Evolutionary conservation across 371 early-diverging fungal species (phyloP).

Genomic region (Zancudomyces culisetae): DNA sequence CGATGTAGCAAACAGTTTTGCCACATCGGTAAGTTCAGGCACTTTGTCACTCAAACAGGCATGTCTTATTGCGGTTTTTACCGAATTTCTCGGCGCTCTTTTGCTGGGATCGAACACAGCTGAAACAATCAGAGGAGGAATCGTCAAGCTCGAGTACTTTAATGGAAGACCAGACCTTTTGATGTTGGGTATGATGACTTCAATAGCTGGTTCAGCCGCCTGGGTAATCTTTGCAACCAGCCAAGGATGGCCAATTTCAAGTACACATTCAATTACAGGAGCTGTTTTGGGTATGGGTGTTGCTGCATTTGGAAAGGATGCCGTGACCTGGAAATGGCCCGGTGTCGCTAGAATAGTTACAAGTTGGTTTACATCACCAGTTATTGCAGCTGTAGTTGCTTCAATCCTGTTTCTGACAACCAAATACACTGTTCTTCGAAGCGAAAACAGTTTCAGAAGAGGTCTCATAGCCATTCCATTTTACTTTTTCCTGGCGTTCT

Average conservation of each 20-base stretch:
- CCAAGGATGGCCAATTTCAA: slow-evolving; percentile 32
- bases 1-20: slow-evolving; percentile 78
- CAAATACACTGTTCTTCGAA: slow-evolving; percentile 37
- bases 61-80: slow-evolving; percentile 55
- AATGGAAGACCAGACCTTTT: slow-evolving; percentile 40
- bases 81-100: slow-evolving; percentile 71
- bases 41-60: slow-evolving; percentile 56
- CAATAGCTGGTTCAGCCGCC: slow-evolving; percentile 47
- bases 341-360: slow-evolving; percentile 53
- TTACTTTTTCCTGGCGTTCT: slow-evolving; percentile 52
- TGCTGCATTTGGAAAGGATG: slow-evolving; percentile 40
- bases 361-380: slow-evolving; percentile 60
- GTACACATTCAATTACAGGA: slow-evolving; percentile 60
- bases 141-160: slow-evolving; percentile 34
- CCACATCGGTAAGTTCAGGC: slow-evolving; percentile 69
- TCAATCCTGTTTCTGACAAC: slow-evolving; percentile 43
- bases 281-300: slow-evolving; percentile 63
- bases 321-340: slow-evolving; percentile 47
- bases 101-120: slow-evolving; percentile 51
- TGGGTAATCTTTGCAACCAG: slow-evolving; percentile 53
- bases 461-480: slow-evolving; percentile 59
- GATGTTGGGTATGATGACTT: slow-evolving; percentile 67
- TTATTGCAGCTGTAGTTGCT: slow-evolving; percentile 43
- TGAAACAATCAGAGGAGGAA: slow-evolving; percentile 56
- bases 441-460: slow-evolving; percentile 43